Evolutionary conservation across 2,329 filamentous ascomycete genomes (phyloP), one percentile per base, ranked within the genome.

Genomic region (Cladobotryum protrusum): DNA sequence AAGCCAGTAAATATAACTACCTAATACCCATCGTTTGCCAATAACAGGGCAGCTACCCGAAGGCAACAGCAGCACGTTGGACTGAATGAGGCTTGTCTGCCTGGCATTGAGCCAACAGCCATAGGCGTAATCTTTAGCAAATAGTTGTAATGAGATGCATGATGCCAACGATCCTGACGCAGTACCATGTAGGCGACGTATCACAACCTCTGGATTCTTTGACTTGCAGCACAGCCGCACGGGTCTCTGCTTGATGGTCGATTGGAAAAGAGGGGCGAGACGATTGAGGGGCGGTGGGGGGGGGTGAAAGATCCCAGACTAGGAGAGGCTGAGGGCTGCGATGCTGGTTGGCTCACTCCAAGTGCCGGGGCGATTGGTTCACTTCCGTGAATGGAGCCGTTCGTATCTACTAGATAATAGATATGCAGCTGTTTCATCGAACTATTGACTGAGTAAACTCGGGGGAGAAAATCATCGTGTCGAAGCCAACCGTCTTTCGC

Each of bases 1-100:
- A 29, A 29, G 24, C 24, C 24, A 29, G 6, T 29, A 9, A 29
- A 29, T 8, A 29, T 2, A 29, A 2, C 7, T 29, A n/a, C n/a
- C n/a, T n/a, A n/a, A n/a, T 29, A 29, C 6, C 11, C 24, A 29
- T 17, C n/a, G n/a, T 18, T 46, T 32, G 5, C 11, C 6, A 19
- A 44, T 43, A 39, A 43, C 41, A 39, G 15, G 17, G 18, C 14
- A 45, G 35, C 32, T 13, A 35, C 42, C 37, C 42, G 42, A 47
- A 51, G 49, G 44, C 49, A 51, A 40, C 49, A 51, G 49, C 39
- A 37, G 47, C 49, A 41, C 42, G 24, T 35, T 43, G 15, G 32
- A 34, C 20, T 40, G 40, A 43, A 37, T 41, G 49, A 48, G 45
- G 40, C 34, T 24, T 51, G 17, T 48, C 45, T 51, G 49, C 49